Evolutionary conservation across 345 rosid species (phyloP).

Genomic region (Ailanthus altissimus): DNA sequence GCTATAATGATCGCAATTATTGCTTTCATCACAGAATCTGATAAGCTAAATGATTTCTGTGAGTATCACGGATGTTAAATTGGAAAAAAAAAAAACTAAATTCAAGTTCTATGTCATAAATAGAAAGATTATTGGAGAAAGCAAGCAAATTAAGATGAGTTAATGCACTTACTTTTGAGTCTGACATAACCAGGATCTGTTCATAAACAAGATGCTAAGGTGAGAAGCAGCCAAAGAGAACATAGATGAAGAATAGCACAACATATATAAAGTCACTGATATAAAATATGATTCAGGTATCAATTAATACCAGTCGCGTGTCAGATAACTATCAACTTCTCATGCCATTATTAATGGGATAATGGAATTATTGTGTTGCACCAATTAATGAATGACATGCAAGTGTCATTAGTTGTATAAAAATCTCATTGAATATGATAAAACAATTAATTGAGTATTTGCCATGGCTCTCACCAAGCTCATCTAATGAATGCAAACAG

Average conservation of each 20-base stretch:
- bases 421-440: background rate
- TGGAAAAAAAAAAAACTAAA: background rate
- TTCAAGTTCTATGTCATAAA: background rate
- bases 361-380: no score
- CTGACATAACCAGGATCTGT: constrained; percentile 47
- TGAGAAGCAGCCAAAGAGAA: background rate
- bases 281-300: no score
- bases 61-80: constrained; percentile 6
- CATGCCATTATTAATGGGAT: no score
- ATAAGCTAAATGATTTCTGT: constrained; percentile 22
- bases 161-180: constrained; percentile 47
- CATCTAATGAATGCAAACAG: constrained; percentile 46
- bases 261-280: no score
- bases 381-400: no score
- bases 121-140: background rate
- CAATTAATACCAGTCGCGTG: no score
- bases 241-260: background rate
- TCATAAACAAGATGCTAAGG: constrained; percentile 10
- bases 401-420: no score
- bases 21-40: constrained; percentile 40
- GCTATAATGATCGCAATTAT: constrained; percentile 30
- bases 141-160: background rate
- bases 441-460: background rate
- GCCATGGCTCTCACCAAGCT: constrained; percentile 32
- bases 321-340: no score